These are phyloP conservation scores for Colletotrichum zoysiae DNA, from an alignment of 2,329 filamentous ascomycete species.

Conservation along the genomic window DNA sequence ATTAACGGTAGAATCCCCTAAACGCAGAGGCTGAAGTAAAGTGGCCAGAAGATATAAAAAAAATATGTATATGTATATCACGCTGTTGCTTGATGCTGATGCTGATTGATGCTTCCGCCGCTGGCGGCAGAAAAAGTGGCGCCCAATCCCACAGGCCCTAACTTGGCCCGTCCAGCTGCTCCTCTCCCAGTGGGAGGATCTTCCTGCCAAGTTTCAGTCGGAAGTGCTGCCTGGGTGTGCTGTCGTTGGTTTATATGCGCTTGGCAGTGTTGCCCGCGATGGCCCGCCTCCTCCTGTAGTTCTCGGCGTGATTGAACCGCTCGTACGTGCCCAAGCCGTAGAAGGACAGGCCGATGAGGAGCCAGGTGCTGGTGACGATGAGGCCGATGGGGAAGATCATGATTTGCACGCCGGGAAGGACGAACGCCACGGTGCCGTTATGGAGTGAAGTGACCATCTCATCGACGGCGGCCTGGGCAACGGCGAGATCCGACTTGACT, in stretches of 20 bases:
- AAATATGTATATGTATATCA: conserved; percentile 14
- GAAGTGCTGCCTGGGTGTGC: not conserved
- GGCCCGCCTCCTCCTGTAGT: conserved; percentile 67
- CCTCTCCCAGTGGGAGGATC: not conserved
- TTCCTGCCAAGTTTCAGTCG: not conserved
- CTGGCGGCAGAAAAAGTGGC: conserved; percentile 3
- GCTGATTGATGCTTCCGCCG: conserved; percentile 38
- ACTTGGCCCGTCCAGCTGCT: not conserved
- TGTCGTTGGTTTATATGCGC: conserved; percentile 33
- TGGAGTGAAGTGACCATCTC: conserved; percentile 58
- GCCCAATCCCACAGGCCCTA: conserved; percentile 19
- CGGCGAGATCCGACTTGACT: conserved; percentile 62
- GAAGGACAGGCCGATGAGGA: conserved; percentile 65
- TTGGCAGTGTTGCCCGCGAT: conserved; percentile 52
- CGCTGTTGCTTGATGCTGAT: conserved; percentile 42
- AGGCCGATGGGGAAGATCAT: conserved; percentile 78
- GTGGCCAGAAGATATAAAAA: conserved; percentile 19
- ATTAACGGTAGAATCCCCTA: conserved; percentile 23
- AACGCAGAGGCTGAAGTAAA: conserved; percentile 3
- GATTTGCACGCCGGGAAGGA: conserved; percentile 76
- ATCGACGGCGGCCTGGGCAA: conserved; percentile 64
- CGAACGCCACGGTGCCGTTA: conserved; percentile 71
- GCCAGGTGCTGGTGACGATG: conserved; percentile 75
- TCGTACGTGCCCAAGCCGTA: conserved; percentile 76
- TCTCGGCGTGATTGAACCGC: conserved; percentile 74